A percentile compares a stretch with the other conserved stretches of the same genome.
phyloP scores from a whole-genome alignment of 2,329 filamentous ascomycete genomes.

The Phialocephala subalpina region DNA sequence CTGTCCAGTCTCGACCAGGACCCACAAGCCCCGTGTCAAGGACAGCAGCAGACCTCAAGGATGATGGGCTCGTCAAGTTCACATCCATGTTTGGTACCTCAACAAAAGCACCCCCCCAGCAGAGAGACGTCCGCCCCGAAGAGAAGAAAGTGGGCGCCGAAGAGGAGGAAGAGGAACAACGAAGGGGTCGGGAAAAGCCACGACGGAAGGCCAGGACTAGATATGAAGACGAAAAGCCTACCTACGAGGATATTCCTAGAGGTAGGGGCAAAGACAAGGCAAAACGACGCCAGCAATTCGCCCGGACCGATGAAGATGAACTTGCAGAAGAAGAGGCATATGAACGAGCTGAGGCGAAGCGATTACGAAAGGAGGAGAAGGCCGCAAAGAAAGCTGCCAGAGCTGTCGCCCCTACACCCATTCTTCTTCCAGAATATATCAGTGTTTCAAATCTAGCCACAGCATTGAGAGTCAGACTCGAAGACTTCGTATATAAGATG shows the following conservation, averaged over 20 bases:
- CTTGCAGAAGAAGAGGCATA: slow-evolving; percentile 41
- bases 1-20: background rate
- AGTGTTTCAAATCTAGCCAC: slow-evolving; percentile 84
- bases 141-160: background rate
- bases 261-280: slow-evolving; percentile 42
- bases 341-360: slow-evolving; percentile 52
- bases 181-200: slow-evolving; percentile 11
- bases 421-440: slow-evolving; percentile 90
- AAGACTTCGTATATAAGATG: slow-evolving; percentile 78
- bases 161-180: slow-evolving; percentile 14
- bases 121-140: background rate
- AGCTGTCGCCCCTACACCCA: slow-evolving; percentile 59
- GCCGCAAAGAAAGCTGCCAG: slow-evolving; percentile 49
- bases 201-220: slow-evolving; percentile 19
- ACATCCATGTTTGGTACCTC: background rate
- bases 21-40: background rate
- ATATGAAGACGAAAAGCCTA: slow-evolving; percentile 20
- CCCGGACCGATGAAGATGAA: slow-evolving; percentile 41
- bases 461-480: slow-evolving; percentile 73
- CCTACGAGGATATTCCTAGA: slow-evolving; percentile 32
- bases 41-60: background rate
- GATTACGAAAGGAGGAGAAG: slow-evolving; percentile 44
- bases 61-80: background rate
- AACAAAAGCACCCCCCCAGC: background rate
- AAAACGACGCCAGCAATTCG: slow-evolving; percentile 39